These are phyloP conservation scores for Elaeagnus macrophylla DNA, from an alignment of 306 rosid species.

Conservation along the genomic window DNA sequence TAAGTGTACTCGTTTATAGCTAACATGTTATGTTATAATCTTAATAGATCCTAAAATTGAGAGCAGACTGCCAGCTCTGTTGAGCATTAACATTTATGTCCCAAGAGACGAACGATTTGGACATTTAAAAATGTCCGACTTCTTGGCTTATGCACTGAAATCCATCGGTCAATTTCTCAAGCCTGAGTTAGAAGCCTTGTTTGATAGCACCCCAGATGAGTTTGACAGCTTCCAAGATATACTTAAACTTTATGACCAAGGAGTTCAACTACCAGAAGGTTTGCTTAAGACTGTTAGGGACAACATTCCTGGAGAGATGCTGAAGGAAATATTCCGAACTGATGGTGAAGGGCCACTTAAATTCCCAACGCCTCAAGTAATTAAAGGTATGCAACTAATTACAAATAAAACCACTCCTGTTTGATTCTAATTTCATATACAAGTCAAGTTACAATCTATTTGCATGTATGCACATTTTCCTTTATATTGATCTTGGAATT, in stretches of 20 bases:
- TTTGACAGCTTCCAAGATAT: conserved; percentile 59
- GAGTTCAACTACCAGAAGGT: conserved; percentile 43
- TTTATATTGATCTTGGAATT: conserved; percentile 5
- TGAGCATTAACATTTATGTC: conserved; percentile 65
- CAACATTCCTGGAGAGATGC: conserved; percentile 40
- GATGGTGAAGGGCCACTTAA: conserved; percentile 54
- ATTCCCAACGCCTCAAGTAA: conserved; percentile 70
- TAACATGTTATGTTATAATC: background rate
- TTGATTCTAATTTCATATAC: background rate
- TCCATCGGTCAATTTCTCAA: conserved; percentile 48
- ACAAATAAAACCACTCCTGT: background rate
- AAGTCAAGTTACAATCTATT: too few species aligned
- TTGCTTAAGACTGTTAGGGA: conserved; percentile 35
- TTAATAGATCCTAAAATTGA: conserved; percentile 47
- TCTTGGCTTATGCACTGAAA: conserved; percentile 59
- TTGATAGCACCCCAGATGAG: conserved; percentile 41
- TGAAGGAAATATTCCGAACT: conserved; percentile 56
- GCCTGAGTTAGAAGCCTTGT: conserved; percentile 51
- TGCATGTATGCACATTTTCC: too few species aligned
- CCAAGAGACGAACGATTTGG: conserved; percentile 84
- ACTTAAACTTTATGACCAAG: conserved; percentile 63
- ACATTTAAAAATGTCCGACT: conserved; percentile 69
- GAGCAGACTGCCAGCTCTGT: conserved; percentile 33
- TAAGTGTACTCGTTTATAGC: too few species aligned
- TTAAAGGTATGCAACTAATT: conserved; percentile 39